Base-by-base conservation (phyloP, 352 stramenopile species). In the Pythium grandisporangium region DNA sequence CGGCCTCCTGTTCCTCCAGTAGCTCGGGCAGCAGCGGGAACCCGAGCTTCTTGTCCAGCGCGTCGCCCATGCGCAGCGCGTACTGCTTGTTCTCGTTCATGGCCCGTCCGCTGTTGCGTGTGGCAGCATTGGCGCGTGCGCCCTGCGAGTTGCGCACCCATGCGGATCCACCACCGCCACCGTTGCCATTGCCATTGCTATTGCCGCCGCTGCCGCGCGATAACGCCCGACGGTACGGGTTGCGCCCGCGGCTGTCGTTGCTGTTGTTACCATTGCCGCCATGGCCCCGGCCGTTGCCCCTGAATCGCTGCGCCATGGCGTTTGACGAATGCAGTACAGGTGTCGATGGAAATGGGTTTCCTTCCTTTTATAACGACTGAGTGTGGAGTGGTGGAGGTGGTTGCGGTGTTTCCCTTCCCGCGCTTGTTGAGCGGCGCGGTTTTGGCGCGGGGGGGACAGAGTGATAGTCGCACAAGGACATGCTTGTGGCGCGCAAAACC, bases 61-160 rank as follows among this genome's bases (percentile, higher is more conserved):
- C 74, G 50, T 91, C 70, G 21, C 74, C 73, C 43, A 72, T 70
- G 20, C 65, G 48, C 32, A 90, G 53, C 33, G 64, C 57, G 24
- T 67, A 70, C 35, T 63, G 62, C 44, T 87, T 87, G 16, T 55
- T 50, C 14, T 84, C 69, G 19, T 59, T 82, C 66, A 87, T 83
- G 22, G 51, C 63, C 37, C 61, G 65, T 11, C 65, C 61, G 27
- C 41, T 47, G 30, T 64, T 66, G 25, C 38, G 41, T 3, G 50
- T 45, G 24, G 47, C 45, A 1, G 70, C 68, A 37, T 90, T 86
- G 19, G 71, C 69, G 22, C 77, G 77, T 40, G 77, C 65, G 24
- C 77, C 77, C 40, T 90, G 74, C 21, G 77, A 90, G 52, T 46
- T 85, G 16, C 70, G 71, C 6, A 66, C 61, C 77, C 74, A 87